Conservation (phyloP, 176 grass and related monocot genomes). For the Musa itinerans region DNA sequence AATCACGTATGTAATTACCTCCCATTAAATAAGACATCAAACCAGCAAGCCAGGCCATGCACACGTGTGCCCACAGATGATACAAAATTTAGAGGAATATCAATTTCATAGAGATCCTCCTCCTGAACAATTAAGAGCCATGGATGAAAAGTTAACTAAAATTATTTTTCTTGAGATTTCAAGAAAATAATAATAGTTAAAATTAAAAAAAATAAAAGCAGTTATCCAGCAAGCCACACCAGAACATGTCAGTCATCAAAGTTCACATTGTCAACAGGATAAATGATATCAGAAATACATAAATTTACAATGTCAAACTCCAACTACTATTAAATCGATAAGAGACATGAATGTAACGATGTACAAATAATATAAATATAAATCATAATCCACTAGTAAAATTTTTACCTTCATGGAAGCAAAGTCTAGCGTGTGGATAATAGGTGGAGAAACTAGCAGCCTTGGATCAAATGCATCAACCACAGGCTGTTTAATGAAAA, state of each 20-base stretch:
- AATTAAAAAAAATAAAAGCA: neutral
- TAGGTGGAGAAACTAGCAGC: slow-evolving; percentile 68
- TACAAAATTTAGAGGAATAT: slow-evolving; percentile 84
- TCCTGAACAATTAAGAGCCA: slow-evolving; percentile 44
- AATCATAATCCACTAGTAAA: slow-evolving; percentile 1
- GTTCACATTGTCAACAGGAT: no score
- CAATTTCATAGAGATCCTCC: slow-evolving; percentile 92
- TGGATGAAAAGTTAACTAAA: neutral
- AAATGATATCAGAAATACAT: no score
- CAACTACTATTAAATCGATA: no score
- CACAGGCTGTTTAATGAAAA: slow-evolving; percentile 65
- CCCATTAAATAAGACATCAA: slow-evolving; percentile 95
- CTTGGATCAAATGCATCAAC: slow-evolving; percentile 99
- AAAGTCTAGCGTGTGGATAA: slow-evolving; percentile 68
- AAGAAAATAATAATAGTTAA: no score
- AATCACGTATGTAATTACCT: slow-evolving; percentile 32
- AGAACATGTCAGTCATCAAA: no score
- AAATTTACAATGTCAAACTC: no score
- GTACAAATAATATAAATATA: slow-evolving; percentile 12
- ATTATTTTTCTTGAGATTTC: no score
- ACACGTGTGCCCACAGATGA: slow-evolving; percentile 87
- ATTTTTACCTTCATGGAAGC: slow-evolving; percentile 72
- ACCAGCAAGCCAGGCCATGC: slow-evolving; percentile 97
- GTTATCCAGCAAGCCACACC: neutral
- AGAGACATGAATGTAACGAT: neutral